Evolutionary conservation across 768 basidiomycete species (phyloP).

Genomic region (Pulveroboletus sp.): DNA sequence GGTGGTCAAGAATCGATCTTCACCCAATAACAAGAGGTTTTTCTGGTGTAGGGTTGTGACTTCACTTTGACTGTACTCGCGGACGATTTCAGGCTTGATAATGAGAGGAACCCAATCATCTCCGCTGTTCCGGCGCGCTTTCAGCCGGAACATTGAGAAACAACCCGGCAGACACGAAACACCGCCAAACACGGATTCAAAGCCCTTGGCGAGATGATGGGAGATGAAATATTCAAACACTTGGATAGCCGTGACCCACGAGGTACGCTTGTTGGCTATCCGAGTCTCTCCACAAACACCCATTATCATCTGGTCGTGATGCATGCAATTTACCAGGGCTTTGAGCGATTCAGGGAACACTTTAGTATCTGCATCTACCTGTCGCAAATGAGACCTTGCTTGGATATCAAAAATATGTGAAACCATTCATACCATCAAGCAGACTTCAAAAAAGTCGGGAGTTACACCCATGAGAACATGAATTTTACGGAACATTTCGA

Average conservation of each 20-base stretch:
- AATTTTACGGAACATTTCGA: conserved; percentile 95
- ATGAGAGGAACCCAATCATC: conserved; percentile 98
- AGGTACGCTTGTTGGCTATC: conserved; percentile 96
- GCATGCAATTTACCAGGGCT: conserved; percentile 96
- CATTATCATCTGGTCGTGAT: conserved; percentile 98
- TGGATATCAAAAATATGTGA: neutral
- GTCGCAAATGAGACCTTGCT: conserved; percentile 12
- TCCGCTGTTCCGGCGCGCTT: conserved; percentile 82
- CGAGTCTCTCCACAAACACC: conserved; percentile 98
- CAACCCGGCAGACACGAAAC: conserved; percentile 99
- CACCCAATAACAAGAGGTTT: conserved; percentile 92
- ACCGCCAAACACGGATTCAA: conserved; percentile 99
- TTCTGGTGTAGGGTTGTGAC: conserved; percentile 97
- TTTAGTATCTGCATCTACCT: conserved; percentile 99
- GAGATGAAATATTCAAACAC: conserved; percentile 99
- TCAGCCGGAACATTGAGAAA: conserved; percentile 99
- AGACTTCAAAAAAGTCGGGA: conserved; percentile 97
- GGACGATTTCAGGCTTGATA: conserved; percentile 94
- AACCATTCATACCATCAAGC: conserved; percentile 79
- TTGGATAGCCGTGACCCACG: conserved; percentile 98
- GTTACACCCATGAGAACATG: conserved; percentile 98
- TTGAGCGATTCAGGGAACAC: conserved; percentile 88
- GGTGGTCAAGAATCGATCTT: conserved; percentile 98
- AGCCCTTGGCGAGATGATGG: conserved; percentile 96
- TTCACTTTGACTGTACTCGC: conserved; percentile 93